Evolutionary conservation across 164 flowering plant species (phyloP).

Genomic region (Vitis vinifera): DNA sequence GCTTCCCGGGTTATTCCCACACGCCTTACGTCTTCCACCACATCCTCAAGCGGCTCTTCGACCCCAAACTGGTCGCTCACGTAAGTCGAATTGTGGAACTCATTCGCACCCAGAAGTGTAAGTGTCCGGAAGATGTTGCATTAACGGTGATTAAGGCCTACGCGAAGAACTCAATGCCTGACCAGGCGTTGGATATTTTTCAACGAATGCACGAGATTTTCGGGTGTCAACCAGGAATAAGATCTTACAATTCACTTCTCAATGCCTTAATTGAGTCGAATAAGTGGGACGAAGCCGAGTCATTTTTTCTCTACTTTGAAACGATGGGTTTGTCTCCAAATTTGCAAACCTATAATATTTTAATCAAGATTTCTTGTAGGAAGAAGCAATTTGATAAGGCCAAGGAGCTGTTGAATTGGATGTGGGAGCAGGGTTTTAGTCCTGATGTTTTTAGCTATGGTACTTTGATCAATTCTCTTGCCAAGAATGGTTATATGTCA

Average conservation of each 20-base stretch:
- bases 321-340: constrained; percentile 38
- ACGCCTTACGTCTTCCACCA: too few relatives aligned
- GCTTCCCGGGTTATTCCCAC: too few relatives aligned
- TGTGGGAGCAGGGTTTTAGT: constrained; percentile 26
- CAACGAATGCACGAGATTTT: constrained; percentile 57
- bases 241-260: constrained; percentile 48
- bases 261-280: constrained; percentile 49
- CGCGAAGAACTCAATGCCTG: constrained; percentile 31
- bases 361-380: constrained; percentile 45
- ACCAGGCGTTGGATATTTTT: constrained; percentile 57
- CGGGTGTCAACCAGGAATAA: constrained; percentile 51
- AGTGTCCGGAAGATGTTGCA: constrained; percentile 59
- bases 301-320: constrained; percentile 38
- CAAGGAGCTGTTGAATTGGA: constrained; percentile 31
- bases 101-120: too few relatives aligned
- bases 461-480: constrained; percentile 35
- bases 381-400: constrained; percentile 36
- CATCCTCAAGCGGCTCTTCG: too few relatives aligned
- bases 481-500: constrained; percentile 24
- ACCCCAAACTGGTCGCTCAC: too few relatives aligned
- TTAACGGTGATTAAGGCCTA: constrained; percentile 32
- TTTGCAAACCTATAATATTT: constrained; percentile 48
- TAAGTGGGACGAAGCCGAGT: constrained; percentile 62
- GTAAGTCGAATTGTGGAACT: too few relatives aligned
- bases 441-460: constrained; percentile 48